Percentiles rank a stretch among this genome's conserved stretches.
These are phyloP conservation scores for Sphagnurus paluster DNA, from an alignment of 1,284 basidiomycete species.

Conservation along the genomic window DNA sequence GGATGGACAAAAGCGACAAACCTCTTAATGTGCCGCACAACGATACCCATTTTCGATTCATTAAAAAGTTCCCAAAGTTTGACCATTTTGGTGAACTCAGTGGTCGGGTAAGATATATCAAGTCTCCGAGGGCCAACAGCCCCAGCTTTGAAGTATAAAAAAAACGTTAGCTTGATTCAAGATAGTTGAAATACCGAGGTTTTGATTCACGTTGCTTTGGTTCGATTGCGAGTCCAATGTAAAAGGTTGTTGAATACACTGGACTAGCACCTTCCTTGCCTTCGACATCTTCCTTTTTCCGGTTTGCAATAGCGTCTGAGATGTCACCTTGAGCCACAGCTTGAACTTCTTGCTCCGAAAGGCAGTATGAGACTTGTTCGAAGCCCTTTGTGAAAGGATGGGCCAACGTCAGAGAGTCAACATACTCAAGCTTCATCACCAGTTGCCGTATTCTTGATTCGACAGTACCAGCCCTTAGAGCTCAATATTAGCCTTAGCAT, in stretches of 20 bases:
- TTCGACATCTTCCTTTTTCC: constrained; percentile 81
- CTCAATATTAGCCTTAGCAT: constrained; percentile 7
- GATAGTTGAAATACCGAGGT: constrained; percentile 16
- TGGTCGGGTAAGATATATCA: constrained; percentile 96
- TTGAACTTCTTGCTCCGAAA: constrained; percentile 85
- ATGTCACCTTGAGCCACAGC: constrained; percentile 90
- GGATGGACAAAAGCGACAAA: constrained; percentile 37
- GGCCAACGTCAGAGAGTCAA: constrained; percentile 87
- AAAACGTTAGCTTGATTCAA: constrained; percentile 15
- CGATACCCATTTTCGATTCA: constrained; percentile 90
- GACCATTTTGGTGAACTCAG: constrained; percentile 93
- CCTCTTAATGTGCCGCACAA: constrained; percentile 94
- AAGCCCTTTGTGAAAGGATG: constrained; percentile 97
- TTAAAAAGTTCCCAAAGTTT: constrained; percentile 98
- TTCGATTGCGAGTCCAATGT: constrained; percentile 93
- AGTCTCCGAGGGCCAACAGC: constrained; percentile 75
- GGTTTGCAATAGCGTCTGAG: constrained; percentile 66
- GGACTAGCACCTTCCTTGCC: constrained; percentile 75
- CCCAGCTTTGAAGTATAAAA: constrained; percentile 49
- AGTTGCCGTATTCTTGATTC: constrained; percentile 95
- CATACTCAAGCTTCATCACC: constrained; percentile 96
- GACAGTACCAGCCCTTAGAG: constrained; percentile 86
- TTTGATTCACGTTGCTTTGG: constrained; percentile 79
- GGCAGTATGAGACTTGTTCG: constrained; percentile 83
- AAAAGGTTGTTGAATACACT: constrained; percentile 94